A percentile compares a stretch with the other conserved stretches of the same genome.
Conservation (phyloP, 176 grass and related monocot genomes). For the Carex cristatella region DNA sequence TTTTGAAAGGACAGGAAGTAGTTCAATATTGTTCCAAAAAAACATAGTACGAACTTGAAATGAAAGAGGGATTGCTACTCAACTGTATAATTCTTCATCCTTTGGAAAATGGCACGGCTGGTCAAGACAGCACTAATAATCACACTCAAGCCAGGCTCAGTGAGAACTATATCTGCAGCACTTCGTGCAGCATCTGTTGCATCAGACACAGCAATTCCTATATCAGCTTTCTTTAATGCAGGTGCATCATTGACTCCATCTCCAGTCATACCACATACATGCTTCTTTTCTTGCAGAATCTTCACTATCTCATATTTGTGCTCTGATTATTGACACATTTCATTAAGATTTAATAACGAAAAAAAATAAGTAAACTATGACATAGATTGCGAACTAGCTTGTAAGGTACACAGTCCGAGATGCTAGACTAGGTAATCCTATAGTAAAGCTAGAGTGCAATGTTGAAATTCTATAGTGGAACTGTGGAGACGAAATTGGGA, state of each 20-base stretch:
- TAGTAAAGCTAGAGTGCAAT: not conserved
- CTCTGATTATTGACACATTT: conserved; percentile 24
- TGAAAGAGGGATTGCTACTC: not conserved
- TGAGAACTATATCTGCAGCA: conserved; percentile 86
- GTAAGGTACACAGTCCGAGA: not conserved
- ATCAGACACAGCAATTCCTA: conserved; percentile 77
- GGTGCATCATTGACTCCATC: conserved; percentile 76
- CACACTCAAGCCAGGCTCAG: conserved; percentile 73
- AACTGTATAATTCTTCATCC: conserved; percentile 94
- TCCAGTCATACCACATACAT: conserved; percentile 70
- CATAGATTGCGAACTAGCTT: not conserved
- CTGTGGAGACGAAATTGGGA: not conserved
- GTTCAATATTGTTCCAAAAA: not conserved
- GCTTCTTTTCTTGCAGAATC: conserved; percentile 50
- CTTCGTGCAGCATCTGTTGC: conserved; percentile 69
- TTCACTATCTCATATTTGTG: conserved; percentile 91
- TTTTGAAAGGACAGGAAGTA: not conserved
- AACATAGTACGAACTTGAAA: not conserved
- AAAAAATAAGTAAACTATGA: not conserved
- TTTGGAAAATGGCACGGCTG: conserved; percentile 75
- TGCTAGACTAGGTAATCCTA: not conserved
- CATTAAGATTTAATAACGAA: not conserved
- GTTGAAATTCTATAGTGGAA: not conserved
- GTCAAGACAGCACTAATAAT: conserved; percentile 71
- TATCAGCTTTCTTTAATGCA: conserved; percentile 72